These are phyloP conservation scores for Mucor plumbeus DNA, from an alignment of 371 early-diverging fungal genomes.

Conservation along the genomic window DNA sequence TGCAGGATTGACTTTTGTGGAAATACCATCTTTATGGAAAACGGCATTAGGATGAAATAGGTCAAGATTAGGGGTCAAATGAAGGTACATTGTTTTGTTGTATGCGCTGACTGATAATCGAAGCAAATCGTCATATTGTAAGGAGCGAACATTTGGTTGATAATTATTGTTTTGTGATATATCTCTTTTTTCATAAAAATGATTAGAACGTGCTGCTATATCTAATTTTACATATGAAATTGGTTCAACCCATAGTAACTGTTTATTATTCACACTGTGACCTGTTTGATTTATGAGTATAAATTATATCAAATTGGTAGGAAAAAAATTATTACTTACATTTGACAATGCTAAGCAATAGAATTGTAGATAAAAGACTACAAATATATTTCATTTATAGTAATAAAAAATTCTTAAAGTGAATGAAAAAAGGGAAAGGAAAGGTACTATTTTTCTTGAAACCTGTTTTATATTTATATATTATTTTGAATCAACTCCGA, in stretches of 20 bases:
- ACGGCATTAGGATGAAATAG: constrained; percentile 78
- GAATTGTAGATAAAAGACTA: not conserved
- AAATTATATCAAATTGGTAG: not conserved
- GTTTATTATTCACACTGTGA: constrained; percentile 35
- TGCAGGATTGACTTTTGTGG: constrained; percentile 29
- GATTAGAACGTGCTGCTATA: constrained; percentile 43
- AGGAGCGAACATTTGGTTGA: constrained; percentile 30
- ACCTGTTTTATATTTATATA: not conserved
- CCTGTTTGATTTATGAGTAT: constrained; percentile 12
- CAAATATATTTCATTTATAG: constrained; percentile 1
- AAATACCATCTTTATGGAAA: constrained; percentile 30
- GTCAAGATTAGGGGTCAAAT: constrained; percentile 77
- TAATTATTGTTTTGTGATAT: constrained; percentile 40
- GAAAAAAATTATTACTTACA: not conserved
- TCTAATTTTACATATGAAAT: constrained; percentile 34
- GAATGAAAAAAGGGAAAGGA: not conserved
- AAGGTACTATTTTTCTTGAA: not conserved
- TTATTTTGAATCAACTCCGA: not conserved
- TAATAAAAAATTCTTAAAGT: not conserved
- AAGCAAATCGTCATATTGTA: constrained; percentile 64
- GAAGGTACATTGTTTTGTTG: constrained; percentile 75
- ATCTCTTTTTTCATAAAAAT: constrained; percentile 44
- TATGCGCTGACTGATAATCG: constrained; percentile 68
- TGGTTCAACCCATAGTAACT: constrained; percentile 38
- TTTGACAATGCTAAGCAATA: not conserved